Evolutionary conservation across 1,284 basidiomycete species (phyloP).

Genomic region (Cryptococcus sp.): DNA sequence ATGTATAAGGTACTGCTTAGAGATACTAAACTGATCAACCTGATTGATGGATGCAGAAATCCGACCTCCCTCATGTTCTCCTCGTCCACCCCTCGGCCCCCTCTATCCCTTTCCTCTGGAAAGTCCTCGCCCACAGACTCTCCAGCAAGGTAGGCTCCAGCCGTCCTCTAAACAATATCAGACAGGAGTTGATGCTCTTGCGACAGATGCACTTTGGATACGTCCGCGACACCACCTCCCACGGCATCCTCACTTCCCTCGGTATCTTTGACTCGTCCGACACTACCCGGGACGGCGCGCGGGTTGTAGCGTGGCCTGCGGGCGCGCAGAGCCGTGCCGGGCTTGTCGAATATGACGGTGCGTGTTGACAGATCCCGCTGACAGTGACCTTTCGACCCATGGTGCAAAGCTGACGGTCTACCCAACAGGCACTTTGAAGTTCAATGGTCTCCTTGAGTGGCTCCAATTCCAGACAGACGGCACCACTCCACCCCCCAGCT

Average conservation of each 20-base stretch:
- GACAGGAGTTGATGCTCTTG: constrained; percentile 8
- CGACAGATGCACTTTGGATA: constrained; percentile 60
- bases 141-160: constrained; percentile 52
- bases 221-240: constrained; percentile 60
- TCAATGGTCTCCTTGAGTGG: constrained; percentile 46
- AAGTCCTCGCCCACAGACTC: constrained; percentile 74
- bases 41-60: constrained; percentile 56
- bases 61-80: constrained; percentile 62
- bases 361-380: constrained; percentile 1
- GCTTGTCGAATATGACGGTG: constrained; percentile 41
- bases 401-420: not conserved
- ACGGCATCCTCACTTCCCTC: constrained; percentile 50
- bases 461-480: constrained; percentile 30
- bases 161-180: too few species aligned
- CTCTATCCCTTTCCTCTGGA: constrained; percentile 79
- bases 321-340: constrained; percentile 19
- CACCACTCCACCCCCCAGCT: constrained; percentile 8
- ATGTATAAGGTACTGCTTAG: too few species aligned
- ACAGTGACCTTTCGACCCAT: too few species aligned
- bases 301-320: constrained; percentile 37
- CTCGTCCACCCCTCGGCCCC: constrained; percentile 67
- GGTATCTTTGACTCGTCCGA: constrained; percentile 30
- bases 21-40: not conserved
- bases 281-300: constrained; percentile 33
- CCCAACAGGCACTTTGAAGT: constrained; percentile 43